A percentile compares a stretch with the other conserved stretches of the same genome.
Conservation (phyloP, 139 green algal species). For the Closterium sp. region DNA sequence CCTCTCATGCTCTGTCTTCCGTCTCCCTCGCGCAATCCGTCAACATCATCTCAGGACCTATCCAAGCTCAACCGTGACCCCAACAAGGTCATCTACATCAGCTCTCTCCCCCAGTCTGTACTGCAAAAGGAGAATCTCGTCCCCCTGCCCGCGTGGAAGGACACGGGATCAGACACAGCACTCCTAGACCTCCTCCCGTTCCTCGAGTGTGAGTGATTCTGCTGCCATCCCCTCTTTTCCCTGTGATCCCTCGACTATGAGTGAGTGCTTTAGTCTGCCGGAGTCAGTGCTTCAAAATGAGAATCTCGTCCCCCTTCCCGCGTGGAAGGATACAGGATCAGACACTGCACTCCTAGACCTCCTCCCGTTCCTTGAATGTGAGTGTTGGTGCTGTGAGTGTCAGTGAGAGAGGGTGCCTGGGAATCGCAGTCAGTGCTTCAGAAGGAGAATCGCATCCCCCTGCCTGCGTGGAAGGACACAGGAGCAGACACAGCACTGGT, state of each 20-base stretch:
- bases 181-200: constrained; percentile 92
- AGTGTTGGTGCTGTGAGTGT: too few relatives aligned
- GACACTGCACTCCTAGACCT: too few relatives aligned
- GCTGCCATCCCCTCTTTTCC: too few relatives aligned
- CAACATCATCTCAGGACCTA: too few relatives aligned
- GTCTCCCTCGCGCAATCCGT: too few relatives aligned
- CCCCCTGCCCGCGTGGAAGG: constrained; percentile 57
- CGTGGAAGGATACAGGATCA: constrained; percentile 51
- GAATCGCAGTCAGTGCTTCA: constrained; percentile 77
- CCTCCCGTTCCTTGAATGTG: constrained; percentile 58
- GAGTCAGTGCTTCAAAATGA: constrained; percentile 56
- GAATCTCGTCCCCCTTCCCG: constrained; percentile 72
- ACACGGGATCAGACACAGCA: constrained; percentile 43
- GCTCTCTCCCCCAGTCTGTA: constrained; percentile 54
- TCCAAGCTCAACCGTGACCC: too few relatives aligned
- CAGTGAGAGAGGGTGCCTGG: too few relatives aligned
- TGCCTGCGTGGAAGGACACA: constrained; percentile 59
- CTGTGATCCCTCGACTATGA: too few relatives aligned
- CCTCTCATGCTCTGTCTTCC: too few relatives aligned
- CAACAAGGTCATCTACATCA: too few relatives aligned
- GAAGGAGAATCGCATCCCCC: constrained; percentile 79
- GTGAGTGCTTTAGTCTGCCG: too few relatives aligned
- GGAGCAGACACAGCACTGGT: constrained; percentile 66
- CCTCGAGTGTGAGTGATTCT: constrained; percentile 60
- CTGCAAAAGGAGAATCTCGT: constrained; percentile 91